Evolutionary conservation across 2,329 filamentous ascomycete species (phyloP), one percentile per base, ranked within the genome.

Genomic region (Xylaria sp.): DNA sequence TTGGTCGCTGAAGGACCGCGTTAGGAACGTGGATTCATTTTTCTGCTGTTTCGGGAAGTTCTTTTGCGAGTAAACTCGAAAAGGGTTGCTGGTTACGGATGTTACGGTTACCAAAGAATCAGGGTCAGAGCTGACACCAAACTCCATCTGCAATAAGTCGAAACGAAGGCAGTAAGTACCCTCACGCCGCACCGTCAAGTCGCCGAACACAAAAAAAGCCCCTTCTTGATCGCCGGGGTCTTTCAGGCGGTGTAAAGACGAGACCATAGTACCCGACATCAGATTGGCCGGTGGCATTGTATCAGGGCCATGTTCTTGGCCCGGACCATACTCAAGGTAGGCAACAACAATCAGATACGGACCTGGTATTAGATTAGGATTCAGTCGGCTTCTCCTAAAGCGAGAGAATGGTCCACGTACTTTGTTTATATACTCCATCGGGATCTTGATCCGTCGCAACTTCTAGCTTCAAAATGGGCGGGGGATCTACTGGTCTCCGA

Each of bases 121-220:
- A 42, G 69, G 65, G n/a, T 71, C 71, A 5, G 72, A 70, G 53
- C 66, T 68, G 31, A 65, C 67, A n/a, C 65, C 71, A 67, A 73
- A 71, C 69, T 80, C 84, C 81, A 93, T 88, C 78, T 94, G 92
- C 79, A 91, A 94, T 15, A 97, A 84, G 58, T 88, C 91, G 77
- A 97, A 97, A 64, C 89, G 87, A 46, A 97, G 85, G 42, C 90
- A 86, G 77, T 90, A 95, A 23, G 83, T 85, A 36, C 94, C 94
- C 74, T 92, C 88, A 28, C 89, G 84, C 77, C 91, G 91, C 68
- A 95, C 89, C 0, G 93, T 96, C 26, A 97, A 84, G 79, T 97
- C 93, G 5, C 92, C 92, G 79, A 97, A 97, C n/a, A 97, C 90
- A 76, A 97, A 97, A 81, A 94, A 97, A 0, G 90, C 93, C 11